phyloP scores from a whole-genome alignment of 257 asterid species.

The Solanum tacnaense region DNA sequence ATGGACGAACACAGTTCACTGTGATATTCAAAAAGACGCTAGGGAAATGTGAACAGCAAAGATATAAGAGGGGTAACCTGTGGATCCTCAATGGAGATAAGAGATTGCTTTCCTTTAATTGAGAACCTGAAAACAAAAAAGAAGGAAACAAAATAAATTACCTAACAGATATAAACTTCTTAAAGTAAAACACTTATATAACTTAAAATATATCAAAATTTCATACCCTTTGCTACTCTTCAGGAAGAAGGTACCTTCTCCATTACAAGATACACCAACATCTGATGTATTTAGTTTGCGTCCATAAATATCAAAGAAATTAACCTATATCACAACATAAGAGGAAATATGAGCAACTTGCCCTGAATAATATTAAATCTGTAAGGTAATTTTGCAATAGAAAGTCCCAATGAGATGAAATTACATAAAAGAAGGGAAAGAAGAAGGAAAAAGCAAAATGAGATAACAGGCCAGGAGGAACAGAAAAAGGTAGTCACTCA shows the following conservation, averaged over 20 bases:
- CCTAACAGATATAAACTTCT: background rate
- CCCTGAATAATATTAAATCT: background rate
- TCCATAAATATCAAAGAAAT: constrained; percentile 83
- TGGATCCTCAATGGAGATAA: constrained; percentile 84
- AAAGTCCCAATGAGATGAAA: background rate
- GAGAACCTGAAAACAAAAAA: constrained; percentile 46
- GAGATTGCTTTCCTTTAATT: constrained; percentile 41
- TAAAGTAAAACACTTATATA: background rate
- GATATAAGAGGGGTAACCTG: constrained; percentile 47
- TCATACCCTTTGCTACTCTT: constrained; percentile 67
- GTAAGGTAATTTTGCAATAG: background rate
- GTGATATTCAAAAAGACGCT: background rate
- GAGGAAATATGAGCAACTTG: background rate
- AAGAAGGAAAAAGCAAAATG: background rate
- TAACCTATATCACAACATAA: constrained; percentile 33
- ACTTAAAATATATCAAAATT: background rate
- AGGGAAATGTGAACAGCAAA: background rate
- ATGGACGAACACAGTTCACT: background rate
- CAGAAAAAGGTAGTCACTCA: too few relatives aligned
- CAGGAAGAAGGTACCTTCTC: constrained; percentile 56
- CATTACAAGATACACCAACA: constrained; percentile 88
- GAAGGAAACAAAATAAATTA: background rate
- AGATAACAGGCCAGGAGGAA: background rate
- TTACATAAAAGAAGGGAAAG: background rate
- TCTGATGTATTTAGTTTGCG: constrained; percentile 68